Evolutionary conservation across 768 basidiomycete species (phyloP).

Genomic region (Pisolithus orientalis): DNA sequence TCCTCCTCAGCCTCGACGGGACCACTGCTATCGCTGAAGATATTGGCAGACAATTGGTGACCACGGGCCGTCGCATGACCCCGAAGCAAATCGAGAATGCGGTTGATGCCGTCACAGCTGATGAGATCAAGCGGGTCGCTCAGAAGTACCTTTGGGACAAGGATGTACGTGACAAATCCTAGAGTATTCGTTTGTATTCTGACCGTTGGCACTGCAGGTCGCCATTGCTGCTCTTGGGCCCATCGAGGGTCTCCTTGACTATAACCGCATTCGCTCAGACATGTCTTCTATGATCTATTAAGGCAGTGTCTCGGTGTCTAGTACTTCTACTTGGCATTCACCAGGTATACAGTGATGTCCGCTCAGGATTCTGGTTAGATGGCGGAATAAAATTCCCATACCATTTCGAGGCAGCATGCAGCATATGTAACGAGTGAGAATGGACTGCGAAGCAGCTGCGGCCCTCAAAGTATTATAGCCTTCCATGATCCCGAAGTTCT

Average conservation of each 20-base stretch:
- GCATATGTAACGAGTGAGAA: no score
- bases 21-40: conserved; percentile 96
- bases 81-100: conserved; percentile 92
- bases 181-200: neutral
- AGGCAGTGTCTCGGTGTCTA: conserved; percentile 3
- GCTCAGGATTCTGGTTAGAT: no score
- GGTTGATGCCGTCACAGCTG: conserved; percentile 80
- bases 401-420: no score
- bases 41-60: conserved; percentile 96
- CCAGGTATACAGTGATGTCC: neutral
- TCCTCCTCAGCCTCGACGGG: conserved; percentile 90
- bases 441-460: no score
- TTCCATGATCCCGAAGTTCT: no score
- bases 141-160: conserved; percentile 97
- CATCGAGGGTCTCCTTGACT: conserved; percentile 90
- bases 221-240: conserved; percentile 86
- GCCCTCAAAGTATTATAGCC: no score
- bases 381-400: no score
- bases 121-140: conserved; percentile 90
- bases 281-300: conserved; percentile 79
- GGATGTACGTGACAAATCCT: conserved; percentile 54
- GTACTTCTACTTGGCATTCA: neutral
- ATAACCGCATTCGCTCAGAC: conserved; percentile 81
- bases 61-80: conserved; percentile 82
- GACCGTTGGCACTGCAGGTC: conserved; percentile 39